phyloP scores from a whole-genome alignment of 78 protist genomes.

The Dictyostelium intermedium region DNA sequence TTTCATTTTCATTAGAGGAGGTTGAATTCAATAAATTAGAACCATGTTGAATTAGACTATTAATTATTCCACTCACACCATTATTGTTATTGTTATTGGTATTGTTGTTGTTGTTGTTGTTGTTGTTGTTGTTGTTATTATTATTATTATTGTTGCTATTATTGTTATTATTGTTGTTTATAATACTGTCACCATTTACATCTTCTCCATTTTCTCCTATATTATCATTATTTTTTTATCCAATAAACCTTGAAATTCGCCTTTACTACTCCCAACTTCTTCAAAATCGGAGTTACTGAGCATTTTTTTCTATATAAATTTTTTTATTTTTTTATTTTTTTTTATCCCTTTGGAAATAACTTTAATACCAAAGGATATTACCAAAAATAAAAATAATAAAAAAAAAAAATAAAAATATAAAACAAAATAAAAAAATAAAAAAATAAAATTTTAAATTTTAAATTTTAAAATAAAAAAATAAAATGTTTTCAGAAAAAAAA shows the following conservation, averaged over 20 bases:
- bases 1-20: background rate
- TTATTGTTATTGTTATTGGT: background rate
- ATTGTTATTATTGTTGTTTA: background rate
- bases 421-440: too few relatives aligned
- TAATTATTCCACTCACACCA: background rate
- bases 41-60: background rate
- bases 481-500: too few relatives aligned
- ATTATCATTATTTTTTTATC: background rate
- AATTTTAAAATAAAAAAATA: too few relatives aligned
- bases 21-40: background rate
- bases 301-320: background rate
- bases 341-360: too few relatives aligned
- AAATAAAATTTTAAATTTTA: too few relatives aligned
- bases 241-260: background rate
- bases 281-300: background rate
- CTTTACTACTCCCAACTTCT: background rate
- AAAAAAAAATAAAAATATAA: too few relatives aligned
- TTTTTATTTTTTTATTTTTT: background rate
- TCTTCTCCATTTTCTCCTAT: background rate
- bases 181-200: background rate
- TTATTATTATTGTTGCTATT: too few relatives aligned
- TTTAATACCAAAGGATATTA: too few relatives aligned
- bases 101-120: background rate
- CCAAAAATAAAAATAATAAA: too few relatives aligned
- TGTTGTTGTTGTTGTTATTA: too few relatives aligned